Evolutionary conservation across 805 yeast species (phyloP), one percentile per base, ranked within the genome.

Genomic region (Candida chauliodis): DNA sequence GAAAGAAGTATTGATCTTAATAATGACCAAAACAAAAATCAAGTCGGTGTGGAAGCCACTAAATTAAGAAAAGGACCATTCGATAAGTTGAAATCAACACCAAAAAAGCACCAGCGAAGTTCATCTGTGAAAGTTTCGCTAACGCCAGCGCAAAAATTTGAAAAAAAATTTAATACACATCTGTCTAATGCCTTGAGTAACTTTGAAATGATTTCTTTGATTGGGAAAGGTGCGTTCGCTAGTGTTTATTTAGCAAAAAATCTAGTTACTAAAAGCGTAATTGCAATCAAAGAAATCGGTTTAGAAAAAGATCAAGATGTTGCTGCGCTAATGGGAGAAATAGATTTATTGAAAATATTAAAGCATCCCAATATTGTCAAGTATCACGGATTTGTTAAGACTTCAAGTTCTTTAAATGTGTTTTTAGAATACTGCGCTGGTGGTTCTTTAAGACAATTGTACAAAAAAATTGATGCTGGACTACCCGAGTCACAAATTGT

Each of bases 201-300:
- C 38, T 79, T 75, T 50, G 66, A 66, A 20, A 66, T 81, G 49
- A 68, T 71, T 34, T 83, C 79, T 34, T 73, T 82, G 25, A 68
- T 93, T 2, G 99, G 98, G 2, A 76, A 76, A 43, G 99, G 99
- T 2, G 97, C 97, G 0, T 89, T 79, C 56, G 98, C 97, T 1
- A 76, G 77, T 27, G 97, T 91, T 3, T 89, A 81, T 58, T 73
- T 76, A 42, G 96, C 91, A 0, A 62, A 79, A 20, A 84, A 88
- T 50, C 60, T 73, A 42, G 67, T 65, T 38, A 84, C 90, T 0
- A 77, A 78, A 5, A 81, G 78, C 37, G 71, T 79, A 2, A 84
- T 86, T 4, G 96, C 96, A 1, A 77, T 89, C 17, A 88, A 88
- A 55, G 90, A 84, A 55, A 79, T 88, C 21, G 62, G 72, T n/a